A percentile compares a stretch with the other conserved stretches of the same genome.
Conservation (phyloP, 345 rosid genomes). For the Hirschfeldia incana region DNA sequence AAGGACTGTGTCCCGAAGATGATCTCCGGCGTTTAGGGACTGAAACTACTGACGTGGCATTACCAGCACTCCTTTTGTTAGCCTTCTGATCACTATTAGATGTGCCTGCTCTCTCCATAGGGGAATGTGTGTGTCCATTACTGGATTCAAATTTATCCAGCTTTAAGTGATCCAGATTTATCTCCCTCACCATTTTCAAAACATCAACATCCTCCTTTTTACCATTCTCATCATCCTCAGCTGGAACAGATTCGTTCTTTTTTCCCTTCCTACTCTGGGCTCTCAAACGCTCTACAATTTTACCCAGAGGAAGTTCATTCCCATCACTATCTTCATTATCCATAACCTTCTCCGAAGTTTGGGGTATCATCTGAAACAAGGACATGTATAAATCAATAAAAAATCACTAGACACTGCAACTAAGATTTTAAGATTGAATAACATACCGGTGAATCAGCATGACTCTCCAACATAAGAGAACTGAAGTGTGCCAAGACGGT, state of each 20-base stretch:
- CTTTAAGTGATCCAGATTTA: conserved; percentile 69
- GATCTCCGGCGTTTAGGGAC: conserved; percentile 82
- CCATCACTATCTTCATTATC: conserved; percentile 70
- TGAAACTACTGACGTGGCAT: conserved; percentile 51
- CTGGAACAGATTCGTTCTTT: conserved; percentile 49
- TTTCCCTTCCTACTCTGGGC: conserved; percentile 56
- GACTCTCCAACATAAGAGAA: conserved; percentile 60
- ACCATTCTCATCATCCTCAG: conserved; percentile 49
- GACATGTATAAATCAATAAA: conserved; percentile 22
- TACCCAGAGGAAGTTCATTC: conserved; percentile 75
- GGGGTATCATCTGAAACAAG: conserved; percentile 52
- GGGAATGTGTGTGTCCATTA: conserved; percentile 71
- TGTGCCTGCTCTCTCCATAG: conserved; percentile 44
- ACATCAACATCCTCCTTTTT: conserved; percentile 72
- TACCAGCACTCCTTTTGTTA: conserved; percentile 59
- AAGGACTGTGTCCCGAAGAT: conserved; percentile 55
- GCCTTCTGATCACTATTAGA: conserved; percentile 49
- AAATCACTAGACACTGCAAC: conserved; percentile 11
- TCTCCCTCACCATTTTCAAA: conserved; percentile 90
- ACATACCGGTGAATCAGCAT: conserved; percentile 56
- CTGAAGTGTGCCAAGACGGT: conserved; percentile 67
- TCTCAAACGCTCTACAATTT: conserved; percentile 73
- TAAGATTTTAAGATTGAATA: conserved; percentile 18
- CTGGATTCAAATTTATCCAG: conserved; percentile 65
- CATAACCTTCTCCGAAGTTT: conserved; percentile 43